Evolutionary conservation across 2,329 filamentous ascomycete species (phyloP).

Genomic region (Triangularia setosa): DNA sequence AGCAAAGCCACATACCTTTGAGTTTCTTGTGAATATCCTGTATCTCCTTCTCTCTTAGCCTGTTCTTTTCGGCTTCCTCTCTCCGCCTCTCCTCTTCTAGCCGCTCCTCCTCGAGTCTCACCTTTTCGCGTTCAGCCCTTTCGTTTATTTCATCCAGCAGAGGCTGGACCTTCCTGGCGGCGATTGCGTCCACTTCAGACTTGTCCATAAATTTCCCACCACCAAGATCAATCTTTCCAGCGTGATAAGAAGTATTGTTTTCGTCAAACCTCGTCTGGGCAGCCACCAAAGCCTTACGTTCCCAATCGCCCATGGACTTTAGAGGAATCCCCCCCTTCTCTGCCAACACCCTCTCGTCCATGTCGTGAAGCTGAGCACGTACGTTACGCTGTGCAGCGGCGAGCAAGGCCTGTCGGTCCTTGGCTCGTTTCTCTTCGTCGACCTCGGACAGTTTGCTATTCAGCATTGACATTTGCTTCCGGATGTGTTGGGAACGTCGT

Average conservation of each 20-base stretch:
- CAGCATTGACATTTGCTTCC: slow-evolving; percentile 75
- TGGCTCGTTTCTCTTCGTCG: slow-evolving; percentile 68
- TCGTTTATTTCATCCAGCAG: slow-evolving; percentile 81
- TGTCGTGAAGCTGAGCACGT: slow-evolving; percentile 68
- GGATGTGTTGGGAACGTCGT: slow-evolving; percentile 67
- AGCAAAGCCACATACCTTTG: slow-evolving; percentile 49
- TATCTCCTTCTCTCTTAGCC: slow-evolving; percentile 49
- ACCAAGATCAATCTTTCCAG: slow-evolving; percentile 65
- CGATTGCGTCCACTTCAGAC: slow-evolving; percentile 74
- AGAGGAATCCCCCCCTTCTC: slow-evolving; percentile 72
- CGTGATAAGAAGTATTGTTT: slow-evolving; percentile 47
- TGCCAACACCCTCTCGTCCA: slow-evolving; percentile 76
- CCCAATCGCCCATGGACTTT: slow-evolving; percentile 70
- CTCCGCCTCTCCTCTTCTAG: slow-evolving; percentile 54
- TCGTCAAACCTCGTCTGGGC: slow-evolving; percentile 62
- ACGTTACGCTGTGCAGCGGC: slow-evolving; percentile 83
- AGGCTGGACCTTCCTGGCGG: slow-evolving; percentile 72
- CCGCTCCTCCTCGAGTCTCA: slow-evolving; percentile 59
- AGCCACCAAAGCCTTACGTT: slow-evolving; percentile 66
- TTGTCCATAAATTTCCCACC: slow-evolving; percentile 77
- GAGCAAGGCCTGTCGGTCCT: slow-evolving; percentile 71
- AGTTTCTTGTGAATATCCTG: slow-evolving; percentile 51
- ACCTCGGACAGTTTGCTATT: slow-evolving; percentile 63
- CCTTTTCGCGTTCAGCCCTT: slow-evolving; percentile 68
- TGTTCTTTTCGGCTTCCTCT: slow-evolving; percentile 40